Evolutionary conservation across 2,329 filamentous ascomycete genomes (phyloP), one percentile per base, ranked within the genome.

Genomic region (Ceratocystiopsis sp.): DNA sequence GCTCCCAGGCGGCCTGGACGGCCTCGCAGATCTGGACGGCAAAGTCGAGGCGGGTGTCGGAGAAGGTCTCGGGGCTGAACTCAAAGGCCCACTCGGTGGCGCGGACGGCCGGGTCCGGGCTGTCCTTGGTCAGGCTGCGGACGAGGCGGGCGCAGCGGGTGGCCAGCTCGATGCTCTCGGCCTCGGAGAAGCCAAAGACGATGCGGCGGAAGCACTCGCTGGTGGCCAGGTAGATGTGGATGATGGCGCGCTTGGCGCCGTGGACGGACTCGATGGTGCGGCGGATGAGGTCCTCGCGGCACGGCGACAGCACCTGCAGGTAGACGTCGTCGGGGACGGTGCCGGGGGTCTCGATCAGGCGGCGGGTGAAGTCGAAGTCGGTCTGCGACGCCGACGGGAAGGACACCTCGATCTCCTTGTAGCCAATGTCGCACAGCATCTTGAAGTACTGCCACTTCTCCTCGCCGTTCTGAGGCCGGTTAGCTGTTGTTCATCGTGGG

Each of bases 401-500:
- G 5, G 87, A 91, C 17, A 95, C 81, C 59, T 96, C 89, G 51
- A 96, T 95, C 64, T 96, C 89, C 65, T 95, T 96, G 71, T 93
- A 96, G 53, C 91, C 89, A 41, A 95, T 71, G 48, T 89, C 78
- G 55, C 80, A 76, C 43, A 96, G 75, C 85, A 93, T 93, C 63
- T 87, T 79, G 69, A 96, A 96, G 70, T 87, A 96, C 48, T 71
- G 69, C 76, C 82, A 91, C 66, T 96, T 96, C 68, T 95, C 86
- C 40, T 94, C 84, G 52, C 85, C 85, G 57, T 85, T 91, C 84
- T 91, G 54, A 33, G 8, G 7, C 15, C 3, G 16, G 8, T 9
- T 33, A 19, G 17, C 11, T 18, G 12, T 10, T 11, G 15, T 16
- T 7, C 11, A 19, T 11, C 11, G 10, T 37, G 8, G 36, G 16